These are phyloP conservation scores for Neospermospora avenae DNA, from an alignment of 2,329 filamentous ascomycete genomes.

Conservation along the genomic window DNA sequence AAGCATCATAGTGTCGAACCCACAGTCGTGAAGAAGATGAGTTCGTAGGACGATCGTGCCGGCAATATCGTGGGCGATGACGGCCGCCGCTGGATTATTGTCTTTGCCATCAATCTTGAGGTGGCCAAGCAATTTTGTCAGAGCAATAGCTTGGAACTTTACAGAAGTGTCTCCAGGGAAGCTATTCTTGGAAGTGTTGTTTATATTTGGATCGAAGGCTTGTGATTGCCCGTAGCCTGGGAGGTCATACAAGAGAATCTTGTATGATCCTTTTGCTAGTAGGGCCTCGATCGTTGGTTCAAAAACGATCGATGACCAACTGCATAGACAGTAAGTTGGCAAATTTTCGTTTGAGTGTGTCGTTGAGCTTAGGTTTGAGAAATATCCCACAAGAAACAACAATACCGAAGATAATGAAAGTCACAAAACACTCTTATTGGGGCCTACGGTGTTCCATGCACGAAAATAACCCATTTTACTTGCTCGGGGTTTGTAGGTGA, in stretches of 20 bases:
- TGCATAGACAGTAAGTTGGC: too few species aligned
- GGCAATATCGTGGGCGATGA: background rate
- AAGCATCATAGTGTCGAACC: slow-evolving; percentile 1
- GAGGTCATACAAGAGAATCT: background rate
- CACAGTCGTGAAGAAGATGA: background rate
- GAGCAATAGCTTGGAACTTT: background rate
- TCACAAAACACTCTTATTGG: too few species aligned
- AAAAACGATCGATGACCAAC: background rate
- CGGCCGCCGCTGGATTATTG: background rate
- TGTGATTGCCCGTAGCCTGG: background rate
- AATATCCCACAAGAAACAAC: too few species aligned
- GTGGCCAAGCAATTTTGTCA: background rate
- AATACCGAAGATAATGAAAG: too few species aligned
- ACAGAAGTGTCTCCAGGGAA: background rate
- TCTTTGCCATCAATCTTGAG: background rate
- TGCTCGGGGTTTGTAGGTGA: too few species aligned
- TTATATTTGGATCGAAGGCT: background rate
- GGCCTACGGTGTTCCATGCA: background rate
- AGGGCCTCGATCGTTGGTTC: background rate
- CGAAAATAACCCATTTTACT: background rate
- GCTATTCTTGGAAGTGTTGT: background rate
- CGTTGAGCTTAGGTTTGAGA: too few species aligned
- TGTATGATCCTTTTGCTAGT: background rate
- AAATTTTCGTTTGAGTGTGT: too few species aligned
- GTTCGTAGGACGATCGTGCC: background rate